These are phyloP conservation scores for Excoecaria agallocha DNA, from an alignment of 345 rosid genomes.

Conservation along the genomic window DNA sequence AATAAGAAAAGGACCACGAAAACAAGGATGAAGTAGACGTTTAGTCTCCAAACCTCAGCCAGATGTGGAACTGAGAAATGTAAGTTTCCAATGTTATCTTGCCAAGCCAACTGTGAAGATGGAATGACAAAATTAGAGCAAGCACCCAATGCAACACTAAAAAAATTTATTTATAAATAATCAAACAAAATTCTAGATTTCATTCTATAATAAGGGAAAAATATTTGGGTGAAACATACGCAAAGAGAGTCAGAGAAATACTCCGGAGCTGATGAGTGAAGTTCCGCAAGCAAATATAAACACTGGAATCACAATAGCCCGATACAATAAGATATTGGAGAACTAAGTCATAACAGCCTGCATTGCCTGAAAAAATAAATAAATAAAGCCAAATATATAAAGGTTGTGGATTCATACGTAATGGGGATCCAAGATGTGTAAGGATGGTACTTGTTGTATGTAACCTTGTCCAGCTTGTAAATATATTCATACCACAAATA, in stretches of 20 bases:
- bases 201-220: neutral
- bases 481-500: constrained; percentile 88
- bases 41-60: constrained; percentile 74
- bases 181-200: neutral
- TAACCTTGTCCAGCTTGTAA: constrained; percentile 83
- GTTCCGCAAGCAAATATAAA: constrained; percentile 88
- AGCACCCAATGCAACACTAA: constrained; percentile 3
- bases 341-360: neutral
- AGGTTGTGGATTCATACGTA: constrained; percentile 49
- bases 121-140: constrained; percentile 19
- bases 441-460: constrained; percentile 94
- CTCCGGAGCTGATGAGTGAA: constrained; percentile 77
- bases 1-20: neutral
- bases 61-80: constrained; percentile 94
- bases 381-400: neutral
- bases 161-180: neutral
- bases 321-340: constrained; percentile 19
- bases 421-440: constrained; percentile 99
- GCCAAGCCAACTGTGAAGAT: constrained; percentile 78
- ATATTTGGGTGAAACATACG: constrained; percentile 45
- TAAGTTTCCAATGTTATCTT: constrained; percentile 91
- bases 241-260: constrained; percentile 74
- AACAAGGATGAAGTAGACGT: neutral
- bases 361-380: neutral
- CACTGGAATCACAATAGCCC: constrained; percentile 46